A percentile compares a stretch with the other conserved stretches of the same genome.
phyloP scores from a whole-genome alignment of 768 basidiomycete species.

The Amanita rimosa region DNA sequence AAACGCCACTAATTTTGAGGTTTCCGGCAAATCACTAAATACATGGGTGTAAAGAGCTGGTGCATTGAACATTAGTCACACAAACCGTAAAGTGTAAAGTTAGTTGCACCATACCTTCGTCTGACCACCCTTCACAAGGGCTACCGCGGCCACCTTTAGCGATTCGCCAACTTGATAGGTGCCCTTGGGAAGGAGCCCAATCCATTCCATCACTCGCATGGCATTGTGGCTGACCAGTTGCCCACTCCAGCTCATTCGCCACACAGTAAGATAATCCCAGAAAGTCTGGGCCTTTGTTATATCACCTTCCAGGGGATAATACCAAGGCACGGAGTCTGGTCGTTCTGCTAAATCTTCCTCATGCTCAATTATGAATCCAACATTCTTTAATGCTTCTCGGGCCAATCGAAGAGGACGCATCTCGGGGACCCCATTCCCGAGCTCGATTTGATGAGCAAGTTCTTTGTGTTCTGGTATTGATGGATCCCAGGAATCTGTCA shows the following conservation, averaged over 20 bases:
- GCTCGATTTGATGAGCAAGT: slow-evolving; percentile 84
- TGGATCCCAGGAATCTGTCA: slow-evolving; percentile 93
- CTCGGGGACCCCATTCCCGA: slow-evolving; percentile 96
- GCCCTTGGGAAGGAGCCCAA: slow-evolving; percentile 83
- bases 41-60: slow-evolving; percentile 86
- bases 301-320: slow-evolving; percentile 95
- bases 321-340: slow-evolving; percentile 74
- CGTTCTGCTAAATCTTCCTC: slow-evolving; percentile 94
- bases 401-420: slow-evolving; percentile 74
- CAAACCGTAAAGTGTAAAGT: slow-evolving; percentile 1
- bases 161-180: slow-evolving; percentile 86
- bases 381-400: slow-evolving; percentile 64
- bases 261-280: slow-evolving; percentile 85
- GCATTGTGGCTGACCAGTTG: slow-evolving; percentile 74
- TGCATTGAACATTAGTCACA: slow-evolving; percentile 11
- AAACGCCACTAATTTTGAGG: slow-evolving; percentile 26
- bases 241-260: slow-evolving; percentile 86
- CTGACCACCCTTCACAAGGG: slow-evolving; percentile 78
- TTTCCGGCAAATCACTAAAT: slow-evolving; percentile 53
- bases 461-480: slow-evolving; percentile 79
- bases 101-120: slow-evolving; percentile 47
- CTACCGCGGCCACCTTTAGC: slow-evolving; percentile 69
- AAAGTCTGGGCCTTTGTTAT: slow-evolving; percentile 83
- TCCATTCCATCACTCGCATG: slow-evolving; percentile 63
- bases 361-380: slow-evolving; percentile 81